Base-by-base conservation (phyloP, 805 yeast species). In the Blastobotrys attinorum region DNA sequence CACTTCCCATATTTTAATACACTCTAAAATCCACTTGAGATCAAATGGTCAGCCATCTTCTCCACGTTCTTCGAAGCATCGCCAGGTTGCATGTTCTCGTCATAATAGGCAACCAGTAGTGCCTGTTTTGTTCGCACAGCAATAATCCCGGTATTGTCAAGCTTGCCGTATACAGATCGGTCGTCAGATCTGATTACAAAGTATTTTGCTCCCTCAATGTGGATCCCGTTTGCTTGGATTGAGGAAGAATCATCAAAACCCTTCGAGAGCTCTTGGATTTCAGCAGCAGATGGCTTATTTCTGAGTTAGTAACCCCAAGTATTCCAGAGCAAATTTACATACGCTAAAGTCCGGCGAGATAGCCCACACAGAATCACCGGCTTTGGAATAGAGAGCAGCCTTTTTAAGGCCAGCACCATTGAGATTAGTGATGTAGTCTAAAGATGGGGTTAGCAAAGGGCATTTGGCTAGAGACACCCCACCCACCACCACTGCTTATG, bases 341-440 rank as follows among this genome's bases (percentile, higher is more conserved):
- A 55, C 59, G 29, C 69, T 61, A 47, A 86, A 76, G 33, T 77
- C 76, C 48, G 83, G 75, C 15, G 92, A 73, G 54, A 80, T 77
- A 18, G 97, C 97, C 98, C 98, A 92, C 42, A 79, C 75, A 17
- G 95, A 76, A 64, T 89, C 96, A 37, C 98, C 98, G 11, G 94
- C 96, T 54, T 84, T 82, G 7, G 97, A 89, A 67, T 84, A 89
- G 54, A 92, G 78, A 34, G 94, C 92, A 27, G 97, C 96, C 64
- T 79, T 79, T 69, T 90, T 97, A 53, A 92, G 86, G 50, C 87
- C 86, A 41, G 97, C 83, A 45, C 81, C 84, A 53, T 83, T 69
- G 55, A 92, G 79, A 69, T 88, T 90, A 64, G 92, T 97, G 44
- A 96, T 88, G 75, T 92, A 92, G 48, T 97, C 97, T 88, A 45